Conservation (phyloP, 2,329 filamentous ascomycete species). For the Scorias spongiosa region DNA sequence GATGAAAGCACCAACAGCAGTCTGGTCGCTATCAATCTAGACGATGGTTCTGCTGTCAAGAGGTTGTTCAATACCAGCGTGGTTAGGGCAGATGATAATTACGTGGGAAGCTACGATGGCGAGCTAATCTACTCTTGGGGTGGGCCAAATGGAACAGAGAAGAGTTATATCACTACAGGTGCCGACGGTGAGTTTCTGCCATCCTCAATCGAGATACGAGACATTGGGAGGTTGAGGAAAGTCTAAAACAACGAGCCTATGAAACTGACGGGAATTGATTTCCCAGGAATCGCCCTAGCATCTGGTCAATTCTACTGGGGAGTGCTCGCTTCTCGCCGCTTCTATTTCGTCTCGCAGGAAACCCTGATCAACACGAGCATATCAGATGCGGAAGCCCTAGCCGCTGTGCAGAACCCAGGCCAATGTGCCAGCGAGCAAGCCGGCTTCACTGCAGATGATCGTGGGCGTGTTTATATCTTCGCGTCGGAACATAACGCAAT, state of each 20-base stretch:
- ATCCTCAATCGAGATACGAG: constrained; percentile 10
- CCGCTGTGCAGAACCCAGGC: constrained; percentile 24
- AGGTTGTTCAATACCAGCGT: constrained; percentile 25
- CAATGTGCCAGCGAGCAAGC: constrained; percentile 27
- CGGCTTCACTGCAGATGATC: constrained; percentile 28
- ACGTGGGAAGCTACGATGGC: constrained; percentile 24
- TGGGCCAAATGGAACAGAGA: constrained; percentile 9
- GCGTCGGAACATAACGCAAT: constrained; percentile 31
- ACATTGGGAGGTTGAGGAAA: no score
- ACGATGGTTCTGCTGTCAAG: constrained; percentile 20
- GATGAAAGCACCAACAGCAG: constrained; percentile 25
- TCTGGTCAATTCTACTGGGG: constrained; percentile 29
- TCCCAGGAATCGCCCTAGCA: constrained; percentile 21
- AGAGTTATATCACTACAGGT: constrained; percentile 9
- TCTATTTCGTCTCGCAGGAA: constrained; percentile 26
- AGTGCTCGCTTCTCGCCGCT: constrained; percentile 25
- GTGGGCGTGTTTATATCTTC: constrained; percentile 26
- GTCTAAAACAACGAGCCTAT: no score
- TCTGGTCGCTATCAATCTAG: constrained; percentile 25
- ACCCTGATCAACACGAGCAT: constrained; percentile 18
- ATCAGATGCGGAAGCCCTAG: constrained; percentile 22
- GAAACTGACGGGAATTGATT: not conserved
- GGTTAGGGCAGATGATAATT: constrained; percentile 24
- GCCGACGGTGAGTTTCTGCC: constrained; percentile 8
- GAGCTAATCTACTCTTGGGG: constrained; percentile 12